Conservation (phyloP, 179 eudicot genomes). For the Corrigiola litoralis region DNA sequence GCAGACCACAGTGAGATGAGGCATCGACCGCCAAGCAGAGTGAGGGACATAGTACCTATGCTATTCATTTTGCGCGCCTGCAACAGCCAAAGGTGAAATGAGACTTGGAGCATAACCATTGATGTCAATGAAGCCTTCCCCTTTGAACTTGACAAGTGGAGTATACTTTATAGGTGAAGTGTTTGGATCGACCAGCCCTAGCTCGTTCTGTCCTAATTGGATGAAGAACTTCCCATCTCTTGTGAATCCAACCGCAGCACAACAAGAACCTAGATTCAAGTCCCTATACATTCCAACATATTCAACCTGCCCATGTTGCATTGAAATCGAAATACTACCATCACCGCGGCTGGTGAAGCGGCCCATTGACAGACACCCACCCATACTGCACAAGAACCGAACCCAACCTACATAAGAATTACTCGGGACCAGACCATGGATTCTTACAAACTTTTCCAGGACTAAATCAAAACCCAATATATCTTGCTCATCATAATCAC, state of each 20-base stretch:
- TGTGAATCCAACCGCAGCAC: slow-evolving; percentile 17
- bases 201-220: slow-evolving; percentile 14
- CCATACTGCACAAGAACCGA: slow-evolving; percentile 24
- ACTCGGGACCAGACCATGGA: slow-evolving; percentile 4
- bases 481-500: slow-evolving; percentile 8
- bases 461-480: slow-evolving; percentile 20
- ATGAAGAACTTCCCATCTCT: slow-evolving; percentile 15
- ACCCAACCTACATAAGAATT: slow-evolving; percentile 18
- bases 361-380: slow-evolving; percentile 21
- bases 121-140: slow-evolving; percentile 7
- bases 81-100: slow-evolving; percentile 9
- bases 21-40: not conserved
- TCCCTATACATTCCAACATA: slow-evolving; percentile 27
- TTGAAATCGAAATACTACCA: slow-evolving; percentile 18
- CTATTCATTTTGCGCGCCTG: not conserved
- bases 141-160: slow-evolving; percentile 13
- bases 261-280: slow-evolving; percentile 19
- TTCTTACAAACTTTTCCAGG: slow-evolving; percentile 6
- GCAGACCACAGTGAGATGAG: not conserved
- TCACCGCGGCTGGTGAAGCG: slow-evolving; percentile 25
- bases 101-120: slow-evolving; percentile 23
- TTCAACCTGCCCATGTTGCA: slow-evolving; percentile 18
- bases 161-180: slow-evolving; percentile 21
- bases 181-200: slow-evolving; percentile 21
- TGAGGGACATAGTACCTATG: slow-evolving; percentile 4